These are phyloP conservation scores for Mycena vulgaris DNA, from an alignment of 768 basidiomycete species.

Conservation along the genomic window DNA sequence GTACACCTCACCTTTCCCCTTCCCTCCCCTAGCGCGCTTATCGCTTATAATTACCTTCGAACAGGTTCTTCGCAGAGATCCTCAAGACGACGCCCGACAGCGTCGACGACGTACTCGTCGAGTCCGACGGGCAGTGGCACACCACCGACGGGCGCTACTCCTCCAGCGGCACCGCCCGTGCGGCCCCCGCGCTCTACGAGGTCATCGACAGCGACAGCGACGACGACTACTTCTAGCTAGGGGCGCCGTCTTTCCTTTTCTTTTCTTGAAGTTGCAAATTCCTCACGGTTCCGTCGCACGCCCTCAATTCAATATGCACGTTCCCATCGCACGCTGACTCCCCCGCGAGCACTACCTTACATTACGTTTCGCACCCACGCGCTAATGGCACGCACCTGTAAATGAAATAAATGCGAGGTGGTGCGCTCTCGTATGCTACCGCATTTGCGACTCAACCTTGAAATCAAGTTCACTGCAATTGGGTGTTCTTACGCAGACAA, in stretches of 20 bases:
- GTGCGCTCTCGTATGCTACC: no score
- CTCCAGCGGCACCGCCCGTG: slow-evolving; percentile 45
- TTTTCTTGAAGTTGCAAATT: no score
- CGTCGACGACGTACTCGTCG: slow-evolving; percentile 80
- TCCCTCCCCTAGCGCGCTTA: slow-evolving; percentile 36
- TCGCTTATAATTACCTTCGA: neutral
- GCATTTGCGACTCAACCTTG: no score
- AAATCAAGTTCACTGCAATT: no score
- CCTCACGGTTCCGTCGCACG: no score
- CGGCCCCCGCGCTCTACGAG: neutral
- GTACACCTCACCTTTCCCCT: neutral
- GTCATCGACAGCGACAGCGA: slow-evolving; percentile 4
- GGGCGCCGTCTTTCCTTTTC: neutral
- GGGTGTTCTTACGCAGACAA: no score
- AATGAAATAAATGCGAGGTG: no score
- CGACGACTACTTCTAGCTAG: neutral
- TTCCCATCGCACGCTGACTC: no score
- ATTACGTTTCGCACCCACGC: no score
- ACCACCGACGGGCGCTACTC: slow-evolving; percentile 75
- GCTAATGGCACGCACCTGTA: no score
- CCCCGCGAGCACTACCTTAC: no score
- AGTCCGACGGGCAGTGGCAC: slow-evolving; percentile 84
- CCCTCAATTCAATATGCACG: no score
- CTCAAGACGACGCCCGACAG: slow-evolving; percentile 68
- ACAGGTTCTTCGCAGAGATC: slow-evolving; percentile 78